phyloP scores from a whole-genome alignment of 208 protist species.

The Lotmaria passim region DNA sequence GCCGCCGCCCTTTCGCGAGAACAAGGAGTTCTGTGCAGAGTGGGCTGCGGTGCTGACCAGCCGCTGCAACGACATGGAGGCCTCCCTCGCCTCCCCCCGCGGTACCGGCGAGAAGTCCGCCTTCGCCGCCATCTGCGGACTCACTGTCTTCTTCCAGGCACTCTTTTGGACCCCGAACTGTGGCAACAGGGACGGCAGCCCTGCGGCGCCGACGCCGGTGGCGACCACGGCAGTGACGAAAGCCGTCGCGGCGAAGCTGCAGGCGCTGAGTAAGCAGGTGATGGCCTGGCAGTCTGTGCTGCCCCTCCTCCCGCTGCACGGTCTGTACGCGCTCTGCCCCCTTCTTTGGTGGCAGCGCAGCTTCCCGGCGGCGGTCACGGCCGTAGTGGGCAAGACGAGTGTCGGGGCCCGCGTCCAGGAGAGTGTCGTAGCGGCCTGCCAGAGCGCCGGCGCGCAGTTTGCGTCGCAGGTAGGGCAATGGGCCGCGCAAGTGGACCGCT shows the following conservation, averaged over 20 bases:
- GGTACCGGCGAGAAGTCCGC: constrained; percentile 1
- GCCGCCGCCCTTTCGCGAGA: constrained; percentile 22
- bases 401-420: constrained; percentile 11
- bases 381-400: constrained; percentile 4
- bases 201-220: background rate
- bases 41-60: constrained; percentile 22
- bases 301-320: constrained; percentile 30
- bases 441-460: constrained; percentile 14
- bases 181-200: background rate
- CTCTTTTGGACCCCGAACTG: constrained; percentile 10
- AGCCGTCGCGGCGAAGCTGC: constrained; percentile 3
- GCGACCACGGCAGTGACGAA: constrained; percentile 13
- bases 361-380: constrained; percentile 22
- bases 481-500: constrained; percentile 33
- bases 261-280: constrained; percentile 12
- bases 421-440: constrained; percentile 21
- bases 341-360: constrained; percentile 28
- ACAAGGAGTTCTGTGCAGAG: constrained; percentile 21
- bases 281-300: constrained; percentile 23
- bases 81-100: constrained; percentile 3
- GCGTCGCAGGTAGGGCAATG: constrained; percentile 10
- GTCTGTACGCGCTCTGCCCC: constrained; percentile 34
- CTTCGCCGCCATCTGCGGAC: constrained; percentile 17
- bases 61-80: constrained; percentile 22
- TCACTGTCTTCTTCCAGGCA: constrained; percentile 6